Base-by-base conservation (phyloP, 331 rosid genomes). In the Malus hybrid region DNA sequence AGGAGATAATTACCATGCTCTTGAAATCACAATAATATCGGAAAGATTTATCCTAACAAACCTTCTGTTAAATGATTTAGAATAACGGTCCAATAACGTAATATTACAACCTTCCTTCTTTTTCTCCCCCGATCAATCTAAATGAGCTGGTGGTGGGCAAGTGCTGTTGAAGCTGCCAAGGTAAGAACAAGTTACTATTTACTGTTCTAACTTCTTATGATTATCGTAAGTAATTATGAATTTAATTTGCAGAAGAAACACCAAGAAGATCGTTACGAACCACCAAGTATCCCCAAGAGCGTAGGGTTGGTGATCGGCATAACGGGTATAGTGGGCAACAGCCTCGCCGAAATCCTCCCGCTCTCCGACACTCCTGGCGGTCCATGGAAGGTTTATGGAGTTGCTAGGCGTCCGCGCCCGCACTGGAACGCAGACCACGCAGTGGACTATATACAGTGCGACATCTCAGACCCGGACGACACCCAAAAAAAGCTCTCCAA, bases 381-480 rank as follows among this genome's bases (percentile, higher is more conserved):
- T 20, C 75, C 75, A 33, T 71, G 75, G 75, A 71, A 71, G 65
- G 75, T 71, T 64, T 71, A 71, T 50, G 75, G 65, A 11, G 75
- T 71, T 31, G 75, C 66, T 10, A 66, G 75, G 15, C 66, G 75
- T 22, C 66, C 66, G 15, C 66, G 54, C 2, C 75, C 34, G 4
- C 2, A 56, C 20, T 71, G 75, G 75, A 71, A 56, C 34, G 66
- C 20, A 6, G 75, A 71, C 10, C 66, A 71, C 66, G 9, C 52
- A 32, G 14, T 71, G 48, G 34, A 71, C 20, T 56, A 71, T 20
- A 20, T 71, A 32, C 75, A 56, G 20, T 71, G 75, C 22, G 75
- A 71, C 75, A 11, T 71, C 54, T 56, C 75, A 12, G 75, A 56
- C 14, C 0, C 54, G 3, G 32, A 11, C 7, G 75, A 71, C 52